Conservation (phyloP, 1,284 basidiomycete species). For the Cystobasidium sp. region DNA sequence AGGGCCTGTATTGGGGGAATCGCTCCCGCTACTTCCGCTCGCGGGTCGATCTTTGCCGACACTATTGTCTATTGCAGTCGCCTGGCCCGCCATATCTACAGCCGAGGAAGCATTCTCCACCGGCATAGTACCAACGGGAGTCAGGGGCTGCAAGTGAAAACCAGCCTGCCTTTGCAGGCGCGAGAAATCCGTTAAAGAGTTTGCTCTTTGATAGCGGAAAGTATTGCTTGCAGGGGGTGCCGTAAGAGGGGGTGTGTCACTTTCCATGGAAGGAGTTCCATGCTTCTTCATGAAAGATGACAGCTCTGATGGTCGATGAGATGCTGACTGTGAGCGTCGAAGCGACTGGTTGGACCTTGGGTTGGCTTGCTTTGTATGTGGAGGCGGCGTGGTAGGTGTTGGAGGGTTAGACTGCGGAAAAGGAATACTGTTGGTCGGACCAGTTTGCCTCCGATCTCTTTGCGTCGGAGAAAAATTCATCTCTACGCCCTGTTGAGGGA, state of each 20-base stretch:
- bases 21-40: conserved; percentile 18
- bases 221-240: conserved; percentile 14
- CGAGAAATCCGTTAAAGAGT: conserved; percentile 21
- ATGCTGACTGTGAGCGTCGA: conserved; percentile 21
- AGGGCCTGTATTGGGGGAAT: conserved; percentile 8
- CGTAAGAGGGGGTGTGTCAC: neutral
- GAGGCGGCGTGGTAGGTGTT: conserved; percentile 17
- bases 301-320: neutral
- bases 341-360: neutral
- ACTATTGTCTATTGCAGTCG: neutral
- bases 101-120: neutral
- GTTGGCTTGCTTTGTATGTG: neutral
- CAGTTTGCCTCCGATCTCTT: too few species aligned
- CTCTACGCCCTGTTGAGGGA: neutral
- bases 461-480: too few species aligned
- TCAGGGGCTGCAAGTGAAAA: neutral
- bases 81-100: neutral
- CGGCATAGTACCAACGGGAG: too few species aligned
- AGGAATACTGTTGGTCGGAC: neutral
- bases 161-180: conserved; percentile 5
- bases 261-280: neutral
- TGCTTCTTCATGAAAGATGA: neutral
- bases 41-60: neutral
- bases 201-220: conserved; percentile 23
- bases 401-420: conserved; percentile 9